A percentile compares a stretch with the other conserved stretches of the same genome.
Evolutionary conservation across 805 yeast species (phyloP).

Genomic region (Kuraishia molischiana): DNA sequence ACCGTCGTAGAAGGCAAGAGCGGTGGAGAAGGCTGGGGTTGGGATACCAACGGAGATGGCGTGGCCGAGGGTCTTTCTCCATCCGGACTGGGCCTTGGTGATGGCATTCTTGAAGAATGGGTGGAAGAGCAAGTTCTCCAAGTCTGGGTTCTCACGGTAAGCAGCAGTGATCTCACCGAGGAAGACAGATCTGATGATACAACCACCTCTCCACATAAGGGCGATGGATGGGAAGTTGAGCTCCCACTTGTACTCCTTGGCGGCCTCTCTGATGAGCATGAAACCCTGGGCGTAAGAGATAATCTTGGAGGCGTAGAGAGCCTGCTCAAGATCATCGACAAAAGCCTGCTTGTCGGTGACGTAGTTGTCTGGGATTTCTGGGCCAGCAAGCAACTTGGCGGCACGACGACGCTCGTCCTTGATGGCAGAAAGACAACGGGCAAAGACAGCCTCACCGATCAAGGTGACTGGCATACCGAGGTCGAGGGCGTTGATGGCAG

Average conservation of each 20-base stretch:
- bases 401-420: slow-evolving; percentile 89
- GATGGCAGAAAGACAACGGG: slow-evolving; percentile 91
- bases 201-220: slow-evolving; percentile 99
- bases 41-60: slow-evolving; percentile 87
- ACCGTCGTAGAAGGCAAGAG: slow-evolving; percentile 96
- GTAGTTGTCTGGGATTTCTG: slow-evolving; percentile 52
- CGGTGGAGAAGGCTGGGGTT: slow-evolving; percentile 96
- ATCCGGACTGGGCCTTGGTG: slow-evolving; percentile 85
- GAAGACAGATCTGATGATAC: slow-evolving; percentile 98
- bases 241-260: slow-evolving; percentile 93
- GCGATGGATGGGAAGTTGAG: slow-evolving; percentile 95
- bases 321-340: slow-evolving; percentile 93
- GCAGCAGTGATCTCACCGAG: slow-evolving; percentile 95
- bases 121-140: slow-evolving; percentile 93
- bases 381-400: slow-evolving; percentile 71
- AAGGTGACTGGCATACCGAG: slow-evolving; percentile 97
- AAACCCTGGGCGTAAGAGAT: slow-evolving; percentile 99
- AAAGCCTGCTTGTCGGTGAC: slow-evolving; percentile 72
- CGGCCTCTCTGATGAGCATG: slow-evolving; percentile 98
- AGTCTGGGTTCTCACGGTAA: slow-evolving; percentile 84
- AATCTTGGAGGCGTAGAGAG: slow-evolving; percentile 95
- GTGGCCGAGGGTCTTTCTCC: slow-evolving; percentile 82
- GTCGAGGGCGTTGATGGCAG: slow-evolving; percentile 95
- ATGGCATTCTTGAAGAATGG: slow-evolving; percentile 90
- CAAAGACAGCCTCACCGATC: slow-evolving; percentile 97